Evolutionary conservation across 2,329 filamentous ascomycete genomes (phyloP), one percentile per base, ranked within the genome.

Genomic region (Neofusicoccum sp.): DNA sequence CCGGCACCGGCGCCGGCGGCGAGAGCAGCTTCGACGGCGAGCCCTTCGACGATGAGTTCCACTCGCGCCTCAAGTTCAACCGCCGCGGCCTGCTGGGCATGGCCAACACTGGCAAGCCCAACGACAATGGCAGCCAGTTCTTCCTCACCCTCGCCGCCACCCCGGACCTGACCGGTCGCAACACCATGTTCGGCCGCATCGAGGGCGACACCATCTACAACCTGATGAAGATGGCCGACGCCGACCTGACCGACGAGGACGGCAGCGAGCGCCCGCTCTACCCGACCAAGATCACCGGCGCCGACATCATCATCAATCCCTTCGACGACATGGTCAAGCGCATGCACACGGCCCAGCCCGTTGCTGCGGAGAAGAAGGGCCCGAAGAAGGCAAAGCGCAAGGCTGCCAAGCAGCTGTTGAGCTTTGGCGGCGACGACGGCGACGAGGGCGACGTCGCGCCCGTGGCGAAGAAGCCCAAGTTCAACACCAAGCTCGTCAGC

Each of bases 171-270:
- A 92, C 90, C 69, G 90, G 89, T 58, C 92, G 91, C 78, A 97
- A 97, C 76, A 98, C 95, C 0, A 80, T 98, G 75, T 98, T 99
- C 80, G 95, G 95, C 16, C 84, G 95, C 63, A 85, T 99, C 48
- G 92, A 91, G 39, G 95, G 94, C 33, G 92, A 98, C 67, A 97
- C 94, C 14, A 95, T 99, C 62, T 99, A 96, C 79, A 98, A 97
- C 75, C 77, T 99, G 71, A 88, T 93, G 72, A 96, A 93, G 78
- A 97, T 98, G 83, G 93, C 90, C 22, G 93, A 98, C 74, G 87
- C 86, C 0, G 95, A 98, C 73, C 80, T 96, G 16, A 86, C 89
- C 28, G 80, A 79, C n/a, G 89, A 92, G 61, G 89, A 92, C 61
- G 89, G 88, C 14, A 88, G 86, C 6, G 94, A 98, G 67, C 84